A percentile compares a stretch with the other conserved stretches of the same genome.
phyloP scores from a whole-genome alignment of 805 yeast genomes.

The Zygotorulaspora danielsina region DNA sequence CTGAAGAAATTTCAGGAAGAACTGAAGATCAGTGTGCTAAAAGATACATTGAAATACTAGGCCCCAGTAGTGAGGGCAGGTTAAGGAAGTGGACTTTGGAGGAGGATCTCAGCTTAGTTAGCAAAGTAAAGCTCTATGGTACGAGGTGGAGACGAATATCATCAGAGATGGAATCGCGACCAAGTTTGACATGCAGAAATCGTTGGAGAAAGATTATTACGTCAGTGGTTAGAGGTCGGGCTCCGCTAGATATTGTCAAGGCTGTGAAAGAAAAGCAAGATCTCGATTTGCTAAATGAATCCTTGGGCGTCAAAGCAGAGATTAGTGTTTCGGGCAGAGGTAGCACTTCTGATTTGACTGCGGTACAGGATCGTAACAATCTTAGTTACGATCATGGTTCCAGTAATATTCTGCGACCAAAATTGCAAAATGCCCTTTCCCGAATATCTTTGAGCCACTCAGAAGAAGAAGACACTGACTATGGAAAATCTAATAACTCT shows the following conservation, averaged over 20 bases:
- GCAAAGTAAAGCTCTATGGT: conserved; percentile 65
- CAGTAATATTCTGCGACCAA: background rate
- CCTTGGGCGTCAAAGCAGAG: conserved; percentile 8
- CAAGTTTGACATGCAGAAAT: conserved; percentile 85
- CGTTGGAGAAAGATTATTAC: conserved; percentile 87
- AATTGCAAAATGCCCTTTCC: background rate
- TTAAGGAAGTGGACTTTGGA: conserved; percentile 73
- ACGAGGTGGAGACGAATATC: conserved; percentile 88
- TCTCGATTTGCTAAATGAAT: conserved; percentile 25
- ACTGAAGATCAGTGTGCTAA: conserved; percentile 96
- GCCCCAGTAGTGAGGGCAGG: conserved; percentile 73
- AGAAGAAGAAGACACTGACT: background rate
- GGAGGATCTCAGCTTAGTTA: conserved; percentile 70
- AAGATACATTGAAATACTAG: conserved; percentile 80
- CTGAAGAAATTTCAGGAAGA: conserved; percentile 71
- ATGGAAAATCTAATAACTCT: background rate
- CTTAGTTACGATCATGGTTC: background rate
- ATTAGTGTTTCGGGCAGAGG: background rate
- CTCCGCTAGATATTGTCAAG: conserved; percentile 47
- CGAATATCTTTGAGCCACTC: background rate
- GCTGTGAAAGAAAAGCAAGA: conserved; percentile 55
- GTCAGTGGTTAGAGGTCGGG: conserved; percentile 64
- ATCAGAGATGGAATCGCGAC: conserved; percentile 65
- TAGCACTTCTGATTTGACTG: background rate
- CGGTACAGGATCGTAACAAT: background rate